phyloP scores from a whole-genome alignment of 2,329 filamentous ascomycete species.

The Aspergillus arachidicola region DNA sequence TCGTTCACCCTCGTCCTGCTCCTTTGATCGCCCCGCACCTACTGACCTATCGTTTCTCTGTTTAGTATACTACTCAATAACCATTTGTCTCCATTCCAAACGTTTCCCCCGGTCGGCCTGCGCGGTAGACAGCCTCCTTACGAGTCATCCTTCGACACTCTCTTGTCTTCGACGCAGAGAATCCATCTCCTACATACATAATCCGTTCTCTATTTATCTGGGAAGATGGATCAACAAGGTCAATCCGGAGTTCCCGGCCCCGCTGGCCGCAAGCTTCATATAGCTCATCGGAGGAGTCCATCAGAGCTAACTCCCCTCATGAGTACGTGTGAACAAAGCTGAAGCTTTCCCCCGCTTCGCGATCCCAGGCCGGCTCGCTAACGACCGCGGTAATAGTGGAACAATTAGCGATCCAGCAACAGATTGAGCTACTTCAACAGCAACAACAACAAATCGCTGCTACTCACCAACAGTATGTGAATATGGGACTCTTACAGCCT shows the following conservation, averaged over 20 bases:
- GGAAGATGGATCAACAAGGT: slow-evolving; percentile 67
- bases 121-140: slow-evolving; percentile 28
- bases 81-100: slow-evolving; percentile 17
- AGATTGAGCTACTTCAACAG: slow-evolving; percentile 95
- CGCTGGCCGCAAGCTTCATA: slow-evolving; percentile 87
- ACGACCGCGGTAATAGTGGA: slow-evolving; percentile 66
- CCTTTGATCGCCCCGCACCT: slow-evolving; percentile 10
- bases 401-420: slow-evolving; percentile 95
- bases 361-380: slow-evolving; percentile 19
- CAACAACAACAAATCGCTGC: slow-evolving; percentile 98
- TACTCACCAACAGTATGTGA: slow-evolving; percentile 95
- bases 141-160: slow-evolving; percentile 30
- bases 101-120: slow-evolving; percentile 28
- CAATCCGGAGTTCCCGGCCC: slow-evolving; percentile 64
- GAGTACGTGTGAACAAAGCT: slow-evolving; percentile 68
- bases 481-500: slow-evolving; percentile 91
- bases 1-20: slow-evolving; percentile 9
- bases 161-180: slow-evolving; percentile 13
- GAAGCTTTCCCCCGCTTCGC: slow-evolving; percentile 46
- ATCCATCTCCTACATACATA: slow-evolving; percentile 5
- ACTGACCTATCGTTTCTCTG: slow-evolving; percentile 23
- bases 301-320: slow-evolving; percentile 96
- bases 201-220: slow-evolving; percentile 23
- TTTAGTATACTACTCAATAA: slow-evolving; percentile 19
- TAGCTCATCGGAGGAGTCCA: slow-evolving; percentile 93